Evolutionary conservation across 257 asterid genomes (phyloP), one percentile per base, ranked within the genome.

Genomic region (Przewalskia tangutica): DNA sequence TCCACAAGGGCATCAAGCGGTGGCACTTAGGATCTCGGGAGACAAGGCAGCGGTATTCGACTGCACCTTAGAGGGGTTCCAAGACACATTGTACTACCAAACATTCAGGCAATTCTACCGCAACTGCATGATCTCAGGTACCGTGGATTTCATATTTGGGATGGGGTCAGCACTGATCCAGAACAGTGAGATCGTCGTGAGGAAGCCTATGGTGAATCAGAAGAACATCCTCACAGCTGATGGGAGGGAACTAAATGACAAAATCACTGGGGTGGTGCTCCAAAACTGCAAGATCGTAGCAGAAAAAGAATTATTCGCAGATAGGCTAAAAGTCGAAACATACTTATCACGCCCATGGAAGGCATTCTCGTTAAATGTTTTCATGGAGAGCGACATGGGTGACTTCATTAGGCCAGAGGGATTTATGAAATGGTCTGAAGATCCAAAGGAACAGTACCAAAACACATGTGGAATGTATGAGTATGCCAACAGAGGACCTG

Each of bases 121-220:
- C 48, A 89, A 90, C 85, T 94, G 97, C 81, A 85, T 84, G 32
- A 90, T 94, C 14, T 91, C 89, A 40, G 98, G 98, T 3, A 91
- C 96, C 14, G 34, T 93, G 0, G 97, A 94, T 84, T 91, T 94
- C 92, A 91, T 94, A 77, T 92, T 94, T 64, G 98, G 97, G 0
- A 90, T 73, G 87, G 97, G 97, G 0, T 63, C 89, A 0, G 90
- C 90, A 0, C 65, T 92, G n/a, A 87, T 92, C 86, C 97, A 94
- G 65, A 91, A 91, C 77, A 87, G 91, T 32, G 81, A 85, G 82
- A 92, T 94, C 79, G 56, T 93, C 5, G 92, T 88, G 14, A 80
- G 97, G 46, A 86, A 51, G 27, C 91, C 96, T 0, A 2, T 81
- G 10, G 81, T 84, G 0, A 59, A 27, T 2, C 97, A 90, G 60